phyloP scores from a whole-genome alignment of 2,329 filamentous ascomycete genomes.

The Ustulina deusta region DNA sequence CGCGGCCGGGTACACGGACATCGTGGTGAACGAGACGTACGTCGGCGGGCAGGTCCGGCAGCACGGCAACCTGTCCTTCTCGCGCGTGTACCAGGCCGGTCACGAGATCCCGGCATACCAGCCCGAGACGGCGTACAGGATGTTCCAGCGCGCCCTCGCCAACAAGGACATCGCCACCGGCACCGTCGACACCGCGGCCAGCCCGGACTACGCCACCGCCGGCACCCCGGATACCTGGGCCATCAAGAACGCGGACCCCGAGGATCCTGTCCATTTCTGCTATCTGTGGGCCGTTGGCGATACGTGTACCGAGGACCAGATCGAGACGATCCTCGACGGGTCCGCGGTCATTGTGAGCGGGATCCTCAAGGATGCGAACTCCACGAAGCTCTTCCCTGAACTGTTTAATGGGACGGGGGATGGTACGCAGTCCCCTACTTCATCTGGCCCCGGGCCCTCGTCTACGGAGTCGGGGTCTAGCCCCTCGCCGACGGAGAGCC shows the following conservation, averaged over 20 bases:
- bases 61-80: constrained; percentile 74
- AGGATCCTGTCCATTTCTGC: constrained; percentile 65
- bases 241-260: constrained; percentile 61
- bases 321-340: constrained; percentile 54
- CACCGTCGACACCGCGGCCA: constrained; percentile 61
- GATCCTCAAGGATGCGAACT: constrained; percentile 51
- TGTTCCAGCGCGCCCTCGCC: constrained; percentile 65
- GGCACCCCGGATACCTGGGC: constrained; percentile 55
- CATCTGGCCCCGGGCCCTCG: constrained; percentile 23
- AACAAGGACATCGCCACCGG: constrained; percentile 64
- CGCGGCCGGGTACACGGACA: constrained; percentile 72
- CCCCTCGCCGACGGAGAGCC: constrained; percentile 25
- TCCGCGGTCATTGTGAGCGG: constrained; percentile 52
- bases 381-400: constrained; percentile 47
- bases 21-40: constrained; percentile 70
- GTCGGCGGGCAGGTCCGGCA: constrained; percentile 77
- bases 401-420: constrained; percentile 38
- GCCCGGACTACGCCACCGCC: constrained; percentile 54
- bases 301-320: constrained; percentile 64
- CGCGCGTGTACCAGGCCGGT: constrained; percentile 68
- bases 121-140: constrained; percentile 60
- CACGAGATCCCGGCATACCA: constrained; percentile 67
- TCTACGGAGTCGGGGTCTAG: constrained; percentile 24
- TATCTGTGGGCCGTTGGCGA: constrained; percentile 64
- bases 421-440: constrained; percentile 5